A percentile compares a stretch with the other conserved stretches of the same genome.
phyloP scores from a whole-genome alignment of 2,329 filamentous ascomycete species.

The Domatiomyces catenatus region DNA sequence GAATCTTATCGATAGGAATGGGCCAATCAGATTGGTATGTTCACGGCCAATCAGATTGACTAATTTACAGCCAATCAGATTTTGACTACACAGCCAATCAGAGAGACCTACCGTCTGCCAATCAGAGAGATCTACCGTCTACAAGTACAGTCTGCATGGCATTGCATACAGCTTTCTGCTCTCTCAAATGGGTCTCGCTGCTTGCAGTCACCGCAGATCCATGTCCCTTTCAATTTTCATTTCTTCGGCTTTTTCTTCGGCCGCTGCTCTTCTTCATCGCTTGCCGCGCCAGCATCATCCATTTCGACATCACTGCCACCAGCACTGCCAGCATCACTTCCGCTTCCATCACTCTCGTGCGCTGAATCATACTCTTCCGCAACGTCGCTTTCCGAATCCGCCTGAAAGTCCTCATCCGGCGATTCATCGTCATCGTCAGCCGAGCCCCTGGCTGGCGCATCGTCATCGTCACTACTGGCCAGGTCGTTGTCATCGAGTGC shows the following conservation, averaged over 20 bases:
- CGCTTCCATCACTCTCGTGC: conserved; percentile 70
- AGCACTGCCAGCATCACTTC: conserved; percentile 35
- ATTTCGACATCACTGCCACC: conserved; percentile 35
- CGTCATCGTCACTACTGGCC: conserved; percentile 24
- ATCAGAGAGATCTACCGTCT: too few relatives aligned
- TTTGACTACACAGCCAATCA: too few relatives aligned
- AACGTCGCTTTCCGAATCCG: conserved; percentile 83
- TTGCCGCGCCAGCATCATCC: conserved; percentile 27
- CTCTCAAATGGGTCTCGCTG: too few relatives aligned
- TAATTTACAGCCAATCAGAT: too few relatives aligned
- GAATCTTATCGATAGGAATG: too few relatives aligned
- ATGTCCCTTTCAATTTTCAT: background rate
- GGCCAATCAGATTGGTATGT: too few relatives aligned
- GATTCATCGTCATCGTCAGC: conserved; percentile 94
- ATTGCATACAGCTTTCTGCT: too few relatives aligned
- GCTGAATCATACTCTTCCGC: conserved; percentile 90
- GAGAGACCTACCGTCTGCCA: too few relatives aligned
- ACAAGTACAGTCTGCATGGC: too few relatives aligned
- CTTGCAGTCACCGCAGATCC: too few relatives aligned
- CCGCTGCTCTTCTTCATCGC: conserved; percentile 35
- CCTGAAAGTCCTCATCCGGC: conserved; percentile 88
- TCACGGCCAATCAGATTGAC: too few relatives aligned
- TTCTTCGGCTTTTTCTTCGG: conserved; percentile 52
- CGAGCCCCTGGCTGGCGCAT: conserved; percentile 51
- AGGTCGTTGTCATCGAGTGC: conserved; percentile 73